A percentile compares a stretch with the other conserved stretches of the same genome.
phyloP scores from a whole-genome alignment of 177 flowering plant genomes.

The Vitis hybrid region DNA sequence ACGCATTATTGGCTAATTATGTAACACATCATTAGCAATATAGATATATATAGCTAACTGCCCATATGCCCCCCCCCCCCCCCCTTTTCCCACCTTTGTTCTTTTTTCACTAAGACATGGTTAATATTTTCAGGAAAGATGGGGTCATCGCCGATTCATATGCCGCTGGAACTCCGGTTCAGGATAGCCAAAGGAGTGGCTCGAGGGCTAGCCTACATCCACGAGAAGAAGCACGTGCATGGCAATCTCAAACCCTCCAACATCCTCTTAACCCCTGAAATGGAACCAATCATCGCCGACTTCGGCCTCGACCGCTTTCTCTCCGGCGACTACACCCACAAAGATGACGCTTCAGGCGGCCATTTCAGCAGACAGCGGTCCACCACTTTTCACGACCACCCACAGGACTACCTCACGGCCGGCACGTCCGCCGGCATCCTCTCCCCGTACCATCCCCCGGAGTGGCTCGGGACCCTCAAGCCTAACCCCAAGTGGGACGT shows the following conservation, averaged over 20 bases:
- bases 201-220: constrained; percentile 70
- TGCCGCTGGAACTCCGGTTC: constrained; percentile 59
- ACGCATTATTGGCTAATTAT: no score
- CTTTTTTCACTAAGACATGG: background rate
- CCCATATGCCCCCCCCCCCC: no score
- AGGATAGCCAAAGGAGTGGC: constrained; percentile 87
- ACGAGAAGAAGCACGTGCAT: constrained; percentile 87
- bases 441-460: constrained; percentile 81
- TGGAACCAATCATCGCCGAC: constrained; percentile 78
- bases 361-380: constrained; percentile 52
- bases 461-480: constrained; percentile 60
- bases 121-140: constrained; percentile 43
- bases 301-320: constrained; percentile 66
- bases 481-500: constrained; percentile 84
- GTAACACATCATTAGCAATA: no score
- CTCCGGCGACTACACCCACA: constrained; percentile 17
- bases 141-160: constrained; percentile 65
- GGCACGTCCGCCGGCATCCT: constrained; percentile 23
- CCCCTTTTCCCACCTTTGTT: no score
- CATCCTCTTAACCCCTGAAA: constrained; percentile 63
- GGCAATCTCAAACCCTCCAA: constrained; percentile 89
- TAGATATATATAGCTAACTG: no score
- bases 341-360: constrained; percentile 33
- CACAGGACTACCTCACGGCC: constrained; percentile 24
- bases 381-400: constrained; percentile 34